Evolutionary conservation across 139 green algal species (phyloP).

Genomic region (Zygnema cylindricum): DNA sequence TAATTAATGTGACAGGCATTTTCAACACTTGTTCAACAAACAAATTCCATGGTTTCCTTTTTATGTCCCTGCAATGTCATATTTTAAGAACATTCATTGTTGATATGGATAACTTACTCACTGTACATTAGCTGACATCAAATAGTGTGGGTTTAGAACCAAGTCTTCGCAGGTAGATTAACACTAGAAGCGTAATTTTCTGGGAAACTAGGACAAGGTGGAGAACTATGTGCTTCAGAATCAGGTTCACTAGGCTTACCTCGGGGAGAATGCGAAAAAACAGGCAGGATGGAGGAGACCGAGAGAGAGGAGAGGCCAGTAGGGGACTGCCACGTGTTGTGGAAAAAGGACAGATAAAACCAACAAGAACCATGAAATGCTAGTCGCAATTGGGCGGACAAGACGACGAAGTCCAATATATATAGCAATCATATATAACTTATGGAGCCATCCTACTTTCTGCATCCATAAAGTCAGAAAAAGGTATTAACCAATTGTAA

Average conservation of each 20-base stretch:
- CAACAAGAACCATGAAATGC: constrained; percentile 16
- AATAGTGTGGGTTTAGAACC: no score
- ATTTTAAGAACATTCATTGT: no score
- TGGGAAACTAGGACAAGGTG: not conserved
- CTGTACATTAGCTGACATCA: no score
- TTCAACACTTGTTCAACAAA: no score
- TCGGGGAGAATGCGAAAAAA: constrained; percentile 23
- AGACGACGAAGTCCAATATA: constrained; percentile 35
- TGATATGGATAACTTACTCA: no score
- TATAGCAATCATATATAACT: constrained; percentile 40
- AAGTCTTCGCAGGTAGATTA: no score
- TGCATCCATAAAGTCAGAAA: not conserved
- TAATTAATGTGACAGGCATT: no score
- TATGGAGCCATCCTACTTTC: not conserved
- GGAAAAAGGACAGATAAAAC: not conserved
- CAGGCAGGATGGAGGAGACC: constrained; percentile 27
- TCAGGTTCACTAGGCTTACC: not conserved
- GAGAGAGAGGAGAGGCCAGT: not conserved
- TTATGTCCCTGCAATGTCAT: no score
- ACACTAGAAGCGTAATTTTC: no score
- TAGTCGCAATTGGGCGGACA: not conserved
- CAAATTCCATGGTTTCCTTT: no score
- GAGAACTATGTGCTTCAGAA: not conserved
- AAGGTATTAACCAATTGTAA: no score
- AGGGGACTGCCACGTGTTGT: not conserved